A percentile compares a stretch with the other conserved stretches of the same genome.
Evolutionary conservation across 1,139 yeast species (phyloP).

Genomic region (Debaryomyces udenii): DNA sequence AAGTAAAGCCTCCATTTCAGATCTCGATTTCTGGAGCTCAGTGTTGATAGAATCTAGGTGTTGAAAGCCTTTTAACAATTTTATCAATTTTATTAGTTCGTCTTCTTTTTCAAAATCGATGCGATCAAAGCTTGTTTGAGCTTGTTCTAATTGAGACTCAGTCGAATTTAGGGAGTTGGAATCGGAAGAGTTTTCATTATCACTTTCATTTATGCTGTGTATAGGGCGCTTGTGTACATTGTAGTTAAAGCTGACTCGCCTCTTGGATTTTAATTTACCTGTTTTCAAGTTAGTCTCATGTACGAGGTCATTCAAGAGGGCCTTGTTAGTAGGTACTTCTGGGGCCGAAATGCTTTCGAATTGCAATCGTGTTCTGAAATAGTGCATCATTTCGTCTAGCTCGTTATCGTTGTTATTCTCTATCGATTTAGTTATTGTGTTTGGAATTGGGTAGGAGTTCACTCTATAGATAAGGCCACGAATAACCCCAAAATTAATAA

Average conservation of each 20-base stretch:
- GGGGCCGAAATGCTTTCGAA: slow-evolving; percentile 5
- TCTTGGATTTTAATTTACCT: slow-evolving; percentile 21
- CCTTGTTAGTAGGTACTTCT: slow-evolving; percentile 9
- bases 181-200: slow-evolving; percentile 8
- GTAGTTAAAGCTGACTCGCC: slow-evolving; percentile 42
- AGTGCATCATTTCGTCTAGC: slow-evolving; percentile 32
- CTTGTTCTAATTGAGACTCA: slow-evolving; percentile 1
- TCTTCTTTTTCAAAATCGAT: slow-evolving; percentile 19
- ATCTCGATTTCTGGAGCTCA: slow-evolving; percentile 58
- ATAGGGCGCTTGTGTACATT: slow-evolving; percentile 16
- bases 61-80: slow-evolving; percentile 58
- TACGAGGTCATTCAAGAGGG: slow-evolving; percentile 28
- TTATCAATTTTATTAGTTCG: slow-evolving; percentile 33
- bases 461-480: slow-evolving; percentile 83
- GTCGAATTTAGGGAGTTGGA: slow-evolving; percentile 1
- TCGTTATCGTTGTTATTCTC: slow-evolving; percentile 35
- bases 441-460: slow-evolving; percentile 69
- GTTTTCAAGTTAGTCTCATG: slow-evolving; percentile 34
- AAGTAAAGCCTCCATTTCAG: slow-evolving; percentile 55
- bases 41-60: slow-evolving; percentile 77
- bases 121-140: slow-evolving; percentile 11
- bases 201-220: slow-evolving; percentile 11
- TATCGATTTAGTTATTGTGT: slow-evolving; percentile 37
- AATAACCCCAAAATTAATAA: slow-evolving; percentile 83
- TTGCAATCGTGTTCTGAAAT: slow-evolving; percentile 18